Base-by-base conservation (phyloP, 371 early-diverging fungal species). In the Syncephalastrum monosporum region DNA sequence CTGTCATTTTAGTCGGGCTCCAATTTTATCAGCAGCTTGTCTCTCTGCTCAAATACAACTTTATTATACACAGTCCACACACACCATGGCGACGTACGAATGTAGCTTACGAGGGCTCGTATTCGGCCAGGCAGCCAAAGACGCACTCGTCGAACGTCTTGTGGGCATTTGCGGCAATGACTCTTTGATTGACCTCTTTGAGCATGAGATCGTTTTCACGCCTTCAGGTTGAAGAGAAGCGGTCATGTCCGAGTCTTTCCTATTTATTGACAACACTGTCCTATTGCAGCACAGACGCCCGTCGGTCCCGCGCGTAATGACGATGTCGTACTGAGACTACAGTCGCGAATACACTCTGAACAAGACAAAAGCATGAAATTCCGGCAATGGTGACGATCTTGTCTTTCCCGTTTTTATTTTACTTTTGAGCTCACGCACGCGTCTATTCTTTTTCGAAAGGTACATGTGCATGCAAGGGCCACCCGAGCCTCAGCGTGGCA, bases 231-330 rank as follows among this genome's bases (percentile, higher is more conserved):
- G 27, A 33, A 17, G 27, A 19, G 17, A 25, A 14, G 15, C 38
- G 42, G 17, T 46, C 49, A 33, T 23, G 47, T 7, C 27, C 15
- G 12, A 12, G 8, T n/a, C 33, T 45, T n/a, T 38, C 19, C 12
- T 49, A 38, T 38, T 42, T 49, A 19, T 42, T 44, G n/a, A 53
- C 47, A 24, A 27, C 33, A 14, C 8, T 15, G 14, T 6, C 33
- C n/a, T 44, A n/a, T 33, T 21, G 7, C 43, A 79, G 80, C 69
- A 7, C 77, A 79, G 56, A 75, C 77, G 47, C 75, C 80, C 1
- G 60, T 72, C 13, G 80, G 80, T 13, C 80, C 76, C 41, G 71
- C 73, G 47, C 65, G 80, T 23, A 79, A 79, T 45, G 80, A 79
- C 45, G 80, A 79, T 56, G 76, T 76, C 23, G 68, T 79, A 3